These are phyloP conservation scores for Hericium rajendrae DNA, from an alignment of 768 basidiomycete genomes.

Conservation along the genomic window DNA sequence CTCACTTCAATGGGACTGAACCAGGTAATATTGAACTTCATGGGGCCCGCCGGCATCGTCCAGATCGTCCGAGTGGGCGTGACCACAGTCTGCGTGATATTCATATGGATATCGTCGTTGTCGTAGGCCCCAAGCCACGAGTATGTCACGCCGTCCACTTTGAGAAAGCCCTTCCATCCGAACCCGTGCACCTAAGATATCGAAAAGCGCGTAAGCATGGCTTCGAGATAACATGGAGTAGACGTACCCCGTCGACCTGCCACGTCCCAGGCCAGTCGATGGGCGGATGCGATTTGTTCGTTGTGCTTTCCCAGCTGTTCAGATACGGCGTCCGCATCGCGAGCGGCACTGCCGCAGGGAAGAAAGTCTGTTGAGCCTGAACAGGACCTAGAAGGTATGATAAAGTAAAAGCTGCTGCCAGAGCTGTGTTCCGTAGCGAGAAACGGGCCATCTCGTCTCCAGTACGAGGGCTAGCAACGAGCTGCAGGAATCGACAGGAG, in stretches of 20 bases:
- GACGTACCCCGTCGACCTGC: slow-evolving; percentile 30
- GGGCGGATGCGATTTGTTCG: slow-evolving; percentile 23
- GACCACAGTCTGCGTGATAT: slow-evolving; percentile 17
- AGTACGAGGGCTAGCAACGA: too few species aligned
- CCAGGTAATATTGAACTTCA: slow-evolving; percentile 29
- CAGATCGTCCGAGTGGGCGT: slow-evolving; percentile 28
- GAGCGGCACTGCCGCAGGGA: slow-evolving; percentile 36
- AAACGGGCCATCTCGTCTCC: too few species aligned
- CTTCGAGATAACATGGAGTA: background rate
- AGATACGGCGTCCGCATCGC: slow-evolving; percentile 60
- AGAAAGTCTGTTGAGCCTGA: background rate
- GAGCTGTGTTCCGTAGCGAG: background rate
- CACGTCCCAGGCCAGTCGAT: slow-evolving; percentile 60
- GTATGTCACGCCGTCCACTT: slow-evolving; percentile 9
- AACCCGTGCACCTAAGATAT: background rate
- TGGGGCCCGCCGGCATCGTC: slow-evolving; percentile 24
- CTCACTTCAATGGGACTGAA: slow-evolving; percentile 30
- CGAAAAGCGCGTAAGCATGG: background rate
- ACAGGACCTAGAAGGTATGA: background rate
- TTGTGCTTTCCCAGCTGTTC: slow-evolving; percentile 51
- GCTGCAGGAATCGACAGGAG: too few species aligned
- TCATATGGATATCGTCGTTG: slow-evolving; percentile 4
- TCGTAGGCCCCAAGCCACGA: slow-evolving; percentile 7
- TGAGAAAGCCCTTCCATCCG: slow-evolving; percentile 6
- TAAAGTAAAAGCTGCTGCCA: background rate